phyloP scores from a whole-genome alignment of 176 grass and related monocot genomes.

The Cenchrus fungigraminus region DNA sequence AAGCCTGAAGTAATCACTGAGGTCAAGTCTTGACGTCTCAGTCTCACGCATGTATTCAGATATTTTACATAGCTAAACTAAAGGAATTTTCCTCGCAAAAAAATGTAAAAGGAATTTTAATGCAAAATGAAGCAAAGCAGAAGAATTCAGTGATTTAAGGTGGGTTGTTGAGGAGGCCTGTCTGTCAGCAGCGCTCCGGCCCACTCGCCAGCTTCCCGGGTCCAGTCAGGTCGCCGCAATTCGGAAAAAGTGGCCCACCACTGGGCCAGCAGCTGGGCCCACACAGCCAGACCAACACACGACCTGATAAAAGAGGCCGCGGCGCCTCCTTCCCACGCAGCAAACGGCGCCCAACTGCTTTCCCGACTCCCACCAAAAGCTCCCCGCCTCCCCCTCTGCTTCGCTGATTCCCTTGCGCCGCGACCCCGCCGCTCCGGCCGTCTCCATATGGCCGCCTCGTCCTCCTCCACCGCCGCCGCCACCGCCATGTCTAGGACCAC shows the following conservation, averaged over 20 bases:
- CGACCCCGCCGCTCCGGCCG: background rate
- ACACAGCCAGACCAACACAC: background rate
- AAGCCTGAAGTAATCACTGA: too few relatives aligned
- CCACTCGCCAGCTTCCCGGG: slow-evolving; percentile 2
- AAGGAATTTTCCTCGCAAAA: too few relatives aligned
- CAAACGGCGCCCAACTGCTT: background rate
- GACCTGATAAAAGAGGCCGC: background rate
- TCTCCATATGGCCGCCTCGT: slow-evolving; percentile 44
- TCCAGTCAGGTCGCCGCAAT: slow-evolving; percentile 9
- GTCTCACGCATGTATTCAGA: background rate
- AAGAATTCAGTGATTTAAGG: background rate
- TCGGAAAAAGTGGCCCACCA: background rate
- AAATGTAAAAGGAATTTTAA: too few relatives aligned
- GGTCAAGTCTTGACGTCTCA: too few relatives aligned
- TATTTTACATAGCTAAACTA: background rate
- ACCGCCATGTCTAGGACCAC: background rate
- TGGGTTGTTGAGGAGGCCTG: background rate
- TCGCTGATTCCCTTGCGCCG: background rate
- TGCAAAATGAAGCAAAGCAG: background rate
- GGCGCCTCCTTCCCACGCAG: background rate
- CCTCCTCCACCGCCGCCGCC: slow-evolving; percentile 26
- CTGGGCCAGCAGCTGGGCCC: slow-evolving; percentile 19
- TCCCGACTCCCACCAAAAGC: slow-evolving; percentile 33
- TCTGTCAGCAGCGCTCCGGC: background rate
- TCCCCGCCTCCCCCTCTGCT: too few relatives aligned